Conservation (phyloP, 2,329 filamentous ascomycete species). For the Phaeosphaeriaceae sp. region DNA sequence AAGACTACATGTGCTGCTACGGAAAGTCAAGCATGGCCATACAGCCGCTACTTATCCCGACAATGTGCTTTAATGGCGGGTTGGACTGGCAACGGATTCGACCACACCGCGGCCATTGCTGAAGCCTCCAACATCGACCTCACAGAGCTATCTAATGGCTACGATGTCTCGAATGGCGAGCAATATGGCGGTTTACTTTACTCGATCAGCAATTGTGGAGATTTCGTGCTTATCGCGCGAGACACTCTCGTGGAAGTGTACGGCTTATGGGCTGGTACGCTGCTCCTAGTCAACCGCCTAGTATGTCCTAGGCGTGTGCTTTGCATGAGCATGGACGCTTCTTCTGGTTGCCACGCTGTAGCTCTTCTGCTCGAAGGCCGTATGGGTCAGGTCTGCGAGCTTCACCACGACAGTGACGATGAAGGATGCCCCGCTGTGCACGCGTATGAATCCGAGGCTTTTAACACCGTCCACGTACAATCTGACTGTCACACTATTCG, state of each 20-base stretch:
- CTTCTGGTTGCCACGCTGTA: constrained; percentile 61
- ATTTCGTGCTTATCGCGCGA: constrained; percentile 63
- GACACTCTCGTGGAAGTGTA: constrained; percentile 66
- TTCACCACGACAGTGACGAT: constrained; percentile 17
- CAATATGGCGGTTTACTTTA: constrained; percentile 50
- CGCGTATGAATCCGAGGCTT: constrained; percentile 8
- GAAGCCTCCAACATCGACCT: constrained; percentile 44
- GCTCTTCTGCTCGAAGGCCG: constrained; percentile 67
- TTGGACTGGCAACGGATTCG: constrained; percentile 50
- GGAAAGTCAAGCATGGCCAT: constrained; percentile 41
- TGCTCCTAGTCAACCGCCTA: constrained; percentile 60
- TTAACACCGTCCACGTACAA: constrained; percentile 37
- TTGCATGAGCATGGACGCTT: constrained; percentile 69
- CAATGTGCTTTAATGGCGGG: constrained; percentile 56
- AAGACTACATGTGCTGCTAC: constrained; percentile 1
- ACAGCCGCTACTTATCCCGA: constrained; percentile 58
- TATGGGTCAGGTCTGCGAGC: constrained; percentile 66
- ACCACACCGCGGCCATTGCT: constrained; percentile 15
- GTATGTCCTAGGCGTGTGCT: constrained; percentile 65
- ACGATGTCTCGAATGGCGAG: constrained; percentile 14
- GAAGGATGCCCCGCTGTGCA: background rate
- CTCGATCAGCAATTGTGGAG: constrained; percentile 64
- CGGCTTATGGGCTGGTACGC: constrained; percentile 46
- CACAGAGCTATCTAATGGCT: constrained; percentile 37
- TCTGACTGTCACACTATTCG: constrained; percentile 28